Base-by-base conservation (phyloP, 495 filamentous ascomycete species). In the Aspergillus mulundensis region DNA sequence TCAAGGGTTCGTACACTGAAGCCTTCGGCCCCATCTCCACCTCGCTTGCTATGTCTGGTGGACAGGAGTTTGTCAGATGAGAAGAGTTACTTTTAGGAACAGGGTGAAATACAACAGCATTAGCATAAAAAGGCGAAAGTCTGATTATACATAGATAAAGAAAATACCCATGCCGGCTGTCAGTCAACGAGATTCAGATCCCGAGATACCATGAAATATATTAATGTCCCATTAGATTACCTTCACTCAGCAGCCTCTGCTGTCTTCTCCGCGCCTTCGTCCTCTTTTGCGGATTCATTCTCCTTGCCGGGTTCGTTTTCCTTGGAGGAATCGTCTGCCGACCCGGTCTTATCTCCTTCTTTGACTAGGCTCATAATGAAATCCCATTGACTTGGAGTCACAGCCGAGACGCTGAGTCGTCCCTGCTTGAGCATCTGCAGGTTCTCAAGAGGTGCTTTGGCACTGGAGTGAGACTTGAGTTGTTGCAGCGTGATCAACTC, bases 401-500 rank as follows among this genome's bases (percentile, higher is more conserved):
- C 90, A 39, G 81, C 84, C 39, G 86, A 89, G 20, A 98, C 91
- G 68, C 93, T 97, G 23, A 97, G 70, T 39, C 94, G 78, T 7
- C 81, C 74, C 67, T 88, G 82, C 65, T 86, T 93, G 54, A 97
- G 70, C 70, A 91, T 80, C 72, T 95, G 87, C 78, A 98, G 89
- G 55, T 84, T 80, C 66, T 86, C 82, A n/a, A 98, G 79, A 25
- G 83, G 71, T 34, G 79, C 76, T 10, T 85, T 88, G 4, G 79
- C 65, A 41, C 80, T 66, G 24, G 70, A 69, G 53, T 79, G 81
- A 36, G 75, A 78, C 63, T 90, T 87, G 40, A 98, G 79, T 62
- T 91, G 87, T 56, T 81, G 80, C 54, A 97, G 75, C 8, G 80
- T 82, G 48, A 97, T 77, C 4, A 84, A 78, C n/a, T 80, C 75